Base-by-base conservation (phyloP, 257 asterid species). In the Capsicum baccatum region DNA sequence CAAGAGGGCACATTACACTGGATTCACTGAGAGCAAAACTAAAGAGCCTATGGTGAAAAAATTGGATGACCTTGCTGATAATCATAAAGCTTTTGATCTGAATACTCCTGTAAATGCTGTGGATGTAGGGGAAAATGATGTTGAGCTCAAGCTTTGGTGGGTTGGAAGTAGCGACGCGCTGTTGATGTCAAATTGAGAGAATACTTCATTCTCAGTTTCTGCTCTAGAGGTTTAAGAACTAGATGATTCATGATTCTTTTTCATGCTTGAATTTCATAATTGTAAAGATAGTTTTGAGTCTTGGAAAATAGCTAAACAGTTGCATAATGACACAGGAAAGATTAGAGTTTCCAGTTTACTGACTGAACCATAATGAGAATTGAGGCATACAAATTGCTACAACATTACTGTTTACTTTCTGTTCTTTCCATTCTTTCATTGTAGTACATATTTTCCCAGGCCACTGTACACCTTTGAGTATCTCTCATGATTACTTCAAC, bases 1-100 rank as follows among this genome's bases (percentile, higher is more conserved):
- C 89, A 93, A 88, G 91, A 93, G 97, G 86, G 96, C 96, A 81
- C 98, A 93, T 70, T 92, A 89, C 86, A 80, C 48, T 68, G 91
- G 85, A 17, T 48, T 14, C 15, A 83, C 50, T 12, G 95, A 89
- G 5, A 81, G 68, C 88, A 91, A 79, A 85, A 73, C 21, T 42
- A 81, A 62, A 42, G 92, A 88, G 84, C 67, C 63, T 35, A 9
- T 60, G 73, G 84, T 60, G 14, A 81, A 35, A 83, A 85, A 69
- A 14, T 26, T 78, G 81, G 88, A 89, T 67, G 91, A 89, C 4
- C 79, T 58, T 56, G 79, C 55, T 67, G 90, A 86, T 48, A 78
- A 62, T 68, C 78, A 47, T 33, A 79, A 79, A 8, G 14, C 59
- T 66, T 81, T 91, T 52, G 94, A 89, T 86, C 91, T 92, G 47